A percentile compares a stretch with the other conserved stretches of the same genome.
Evolutionary conservation across 768 basidiomycete species (phyloP).

Genomic region (Sporobolomyces pararoseus): DNA sequence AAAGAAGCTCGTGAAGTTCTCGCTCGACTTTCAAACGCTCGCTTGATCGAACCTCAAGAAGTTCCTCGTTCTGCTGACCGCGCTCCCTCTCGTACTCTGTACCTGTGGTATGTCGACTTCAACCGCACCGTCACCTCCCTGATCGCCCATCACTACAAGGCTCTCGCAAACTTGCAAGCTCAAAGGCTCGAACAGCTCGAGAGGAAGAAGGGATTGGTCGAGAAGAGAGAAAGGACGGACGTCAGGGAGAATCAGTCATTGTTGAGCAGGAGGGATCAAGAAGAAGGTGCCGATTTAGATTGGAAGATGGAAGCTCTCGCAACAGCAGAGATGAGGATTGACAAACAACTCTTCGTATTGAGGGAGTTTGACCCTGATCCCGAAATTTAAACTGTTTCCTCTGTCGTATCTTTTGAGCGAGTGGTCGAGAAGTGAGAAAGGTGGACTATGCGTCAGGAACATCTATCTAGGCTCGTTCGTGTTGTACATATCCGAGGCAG

Average conservation of each 20-base stretch:
- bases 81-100: constrained; percentile 81
- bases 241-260: constrained; percentile 66
- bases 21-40: constrained; percentile 71
- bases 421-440: too few relatives aligned
- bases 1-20: constrained; percentile 80
- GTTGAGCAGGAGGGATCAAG: constrained; percentile 70
- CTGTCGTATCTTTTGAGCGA: too few relatives aligned
- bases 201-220: constrained; percentile 64
- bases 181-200: constrained; percentile 71
- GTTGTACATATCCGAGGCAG: too few relatives aligned
- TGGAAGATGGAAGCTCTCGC: constrained; percentile 67
- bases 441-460: too few relatives aligned
- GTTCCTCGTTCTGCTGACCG: constrained; percentile 86
- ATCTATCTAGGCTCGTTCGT: too few relatives aligned
- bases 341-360: constrained; percentile 82
- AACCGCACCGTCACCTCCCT: constrained; percentile 74
- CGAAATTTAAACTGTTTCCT: background rate
- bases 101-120: constrained; percentile 91
- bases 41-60: constrained; percentile 84
- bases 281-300: constrained; percentile 70
- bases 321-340: constrained; percentile 77
- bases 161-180: constrained; percentile 74
- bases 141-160: constrained; percentile 78
- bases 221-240: constrained; percentile 75
- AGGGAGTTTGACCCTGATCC: constrained; percentile 56